phyloP scores from a whole-genome alignment of 371 early-diverging fungal genomes.

The Syncephalastrum contaminatum region DNA sequence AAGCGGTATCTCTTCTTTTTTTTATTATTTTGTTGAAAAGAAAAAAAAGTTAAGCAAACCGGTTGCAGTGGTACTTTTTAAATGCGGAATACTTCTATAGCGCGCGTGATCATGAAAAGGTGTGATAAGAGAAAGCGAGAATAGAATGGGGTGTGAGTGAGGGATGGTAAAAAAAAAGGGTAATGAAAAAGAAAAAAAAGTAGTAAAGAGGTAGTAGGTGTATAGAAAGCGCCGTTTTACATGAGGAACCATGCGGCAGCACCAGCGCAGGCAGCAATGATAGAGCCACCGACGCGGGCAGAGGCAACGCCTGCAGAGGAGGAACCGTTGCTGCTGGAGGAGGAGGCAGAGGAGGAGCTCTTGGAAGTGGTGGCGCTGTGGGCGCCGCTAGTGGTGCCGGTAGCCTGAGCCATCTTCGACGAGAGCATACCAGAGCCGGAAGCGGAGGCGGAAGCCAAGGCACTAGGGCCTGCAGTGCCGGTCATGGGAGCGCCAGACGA shows the following conservation, averaged over 20 bases:
- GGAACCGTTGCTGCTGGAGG: background rate
- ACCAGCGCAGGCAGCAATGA: constrained; percentile 3
- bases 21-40: too few species aligned
- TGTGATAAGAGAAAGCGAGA: too few species aligned
- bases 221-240: background rate
- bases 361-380: background rate
- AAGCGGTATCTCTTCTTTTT: too few species aligned
- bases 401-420: background rate
- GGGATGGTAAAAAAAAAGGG: background rate
- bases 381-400: background rate
- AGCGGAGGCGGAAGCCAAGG: background rate
- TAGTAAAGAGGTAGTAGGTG: background rate
- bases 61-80: too few species aligned
- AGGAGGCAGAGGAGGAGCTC: background rate
- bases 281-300: constrained; percentile 1
- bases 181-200: background rate
- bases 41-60: too few species aligned
- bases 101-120: too few species aligned
- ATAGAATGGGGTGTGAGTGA: too few species aligned
- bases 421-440: background rate
- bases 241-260: constrained; percentile 6
- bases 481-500: too few species aligned
- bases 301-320: background rate
- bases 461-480: too few species aligned
- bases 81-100: too few species aligned